Evolutionary conservation across 2,329 filamentous ascomycete genomes (phyloP).

Genomic region (Taxawa tesnikishii): DNA sequence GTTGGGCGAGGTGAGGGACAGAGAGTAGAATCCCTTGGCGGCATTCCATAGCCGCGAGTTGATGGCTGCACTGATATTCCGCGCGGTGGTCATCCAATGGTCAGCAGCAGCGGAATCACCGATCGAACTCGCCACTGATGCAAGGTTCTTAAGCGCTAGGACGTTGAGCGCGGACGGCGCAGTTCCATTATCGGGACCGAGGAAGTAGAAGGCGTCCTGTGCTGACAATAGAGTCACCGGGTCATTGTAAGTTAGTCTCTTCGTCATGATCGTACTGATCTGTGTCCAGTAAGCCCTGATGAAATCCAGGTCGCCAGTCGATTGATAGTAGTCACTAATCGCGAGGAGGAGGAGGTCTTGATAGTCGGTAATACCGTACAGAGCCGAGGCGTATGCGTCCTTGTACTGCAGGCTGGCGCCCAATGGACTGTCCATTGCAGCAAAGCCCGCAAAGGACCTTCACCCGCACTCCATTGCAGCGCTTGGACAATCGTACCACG

Average conservation of each 20-base stretch:
- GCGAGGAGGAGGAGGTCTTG: slow-evolving; percentile 19
- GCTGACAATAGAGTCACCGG: slow-evolving; percentile 14
- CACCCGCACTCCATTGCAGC: no score
- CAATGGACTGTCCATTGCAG: slow-evolving; percentile 8
- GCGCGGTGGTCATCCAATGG: slow-evolving; percentile 13
- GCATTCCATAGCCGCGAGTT: slow-evolving; percentile 22
- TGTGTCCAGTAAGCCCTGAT: slow-evolving; percentile 13
- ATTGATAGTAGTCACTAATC: slow-evolving; percentile 16
- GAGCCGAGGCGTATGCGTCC: slow-evolving; percentile 1
- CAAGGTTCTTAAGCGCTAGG: slow-evolving; percentile 15
- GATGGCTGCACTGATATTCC: slow-evolving; percentile 14
- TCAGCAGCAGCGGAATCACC: slow-evolving; percentile 15
- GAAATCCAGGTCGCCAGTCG: slow-evolving; percentile 11
- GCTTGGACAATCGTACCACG: slow-evolving; percentile 15
- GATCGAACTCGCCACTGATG: slow-evolving; percentile 18
- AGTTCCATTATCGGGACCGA: slow-evolving; percentile 19
- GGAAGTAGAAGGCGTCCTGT: slow-evolving; percentile 12
- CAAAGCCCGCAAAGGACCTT: slow-evolving; percentile 6
- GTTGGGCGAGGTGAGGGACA: slow-evolving; percentile 14
- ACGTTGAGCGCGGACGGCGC: slow-evolving; percentile 15
- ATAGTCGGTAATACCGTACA: slow-evolving; percentile 17
- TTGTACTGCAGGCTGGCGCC: slow-evolving; percentile 7
- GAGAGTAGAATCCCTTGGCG: slow-evolving; percentile 18
- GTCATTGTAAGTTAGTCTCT: slow-evolving; percentile 15
- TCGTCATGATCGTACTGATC: slow-evolving; percentile 14